Evolutionary conservation across 192 early-diverging fungal genomes (phyloP), one percentile per base, ranked within the genome.

Genomic region (Backusella morwellensis): DNA sequence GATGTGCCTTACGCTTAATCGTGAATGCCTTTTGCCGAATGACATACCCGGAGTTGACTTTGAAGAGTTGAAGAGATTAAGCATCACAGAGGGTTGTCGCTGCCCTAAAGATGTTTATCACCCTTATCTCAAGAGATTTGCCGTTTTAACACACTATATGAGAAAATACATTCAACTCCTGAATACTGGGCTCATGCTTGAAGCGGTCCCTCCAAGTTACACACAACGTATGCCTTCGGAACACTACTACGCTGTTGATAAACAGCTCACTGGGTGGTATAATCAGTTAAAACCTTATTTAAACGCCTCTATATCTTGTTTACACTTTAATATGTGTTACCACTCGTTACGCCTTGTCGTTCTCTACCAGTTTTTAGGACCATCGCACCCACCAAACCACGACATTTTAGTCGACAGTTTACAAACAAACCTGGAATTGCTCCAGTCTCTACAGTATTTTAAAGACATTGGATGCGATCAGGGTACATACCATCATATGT

Each of bases 401-500:
- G 68, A 75, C 19, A 66, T 77, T 17, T 14, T 78, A 1, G 29
- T 82, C 1, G 80, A 82, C 54, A 41, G 56, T 2, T 52, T 82
- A 29, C 69, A 82, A 17, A 78, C 80, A 15, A 82, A 75, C 66
- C 35, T 78, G 44, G 40, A 69, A 4, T 8, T 82, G 9, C 36
- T 82, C 7, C 56, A 70, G 19, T 72, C 69, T 2, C 38, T 82
- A 1, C 73, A 82, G 23, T 36, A 75, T 19, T 63, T 82, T 9
- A 41, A 35, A 23, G 67, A 59, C 3, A 35, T 75, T 9, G 77
- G 77, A 2, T 82, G 80, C 21, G 80, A 82, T 36, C 80, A 78
- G 34, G 78, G 80, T 41, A 82, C 80, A 15, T 82, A 82, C 32
- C 80, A 82, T 29, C 68, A 78, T 38, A 82, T 82, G 80, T 82